These are phyloP conservation scores for Acacia confusa DNA, from an alignment of 306 rosid genomes.

Conservation along the genomic window DNA sequence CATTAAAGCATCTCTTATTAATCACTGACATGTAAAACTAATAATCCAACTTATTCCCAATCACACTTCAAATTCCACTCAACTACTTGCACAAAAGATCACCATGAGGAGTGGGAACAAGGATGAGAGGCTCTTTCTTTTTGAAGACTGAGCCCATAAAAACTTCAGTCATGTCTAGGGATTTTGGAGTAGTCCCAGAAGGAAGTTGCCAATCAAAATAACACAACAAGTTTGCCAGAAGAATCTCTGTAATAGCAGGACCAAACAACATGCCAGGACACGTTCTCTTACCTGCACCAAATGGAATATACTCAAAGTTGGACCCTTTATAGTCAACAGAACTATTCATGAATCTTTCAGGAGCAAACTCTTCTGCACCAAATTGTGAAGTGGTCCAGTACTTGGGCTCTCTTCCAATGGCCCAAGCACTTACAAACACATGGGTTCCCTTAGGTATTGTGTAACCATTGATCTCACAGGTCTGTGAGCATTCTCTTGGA, in stretches of 20 bases:
- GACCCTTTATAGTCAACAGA: background rate
- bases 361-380: background rate
- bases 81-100: background rate
- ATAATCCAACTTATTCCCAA: no score
- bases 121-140: background rate
- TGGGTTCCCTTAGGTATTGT: background rate
- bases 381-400: background rate
- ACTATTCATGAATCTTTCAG: background rate
- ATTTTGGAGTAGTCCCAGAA: background rate
- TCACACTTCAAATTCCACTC: background rate
- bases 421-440: background rate
- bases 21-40: no score
- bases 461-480: background rate
- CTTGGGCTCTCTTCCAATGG: background rate
- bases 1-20: no score
- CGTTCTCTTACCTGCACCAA: constrained; percentile 4
- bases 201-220: constrained; percentile 32
- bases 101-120: constrained; percentile 1
- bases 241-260: background rate
- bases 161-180: constrained; percentile 7
- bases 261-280: constrained; percentile 26
- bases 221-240: constrained; percentile 7
- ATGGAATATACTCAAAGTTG: background rate
- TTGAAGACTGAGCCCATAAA: background rate
- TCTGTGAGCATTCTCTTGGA: background rate